Conservation (phyloP, 148 eudicot species). For the Selenicereus undatus region DNA sequence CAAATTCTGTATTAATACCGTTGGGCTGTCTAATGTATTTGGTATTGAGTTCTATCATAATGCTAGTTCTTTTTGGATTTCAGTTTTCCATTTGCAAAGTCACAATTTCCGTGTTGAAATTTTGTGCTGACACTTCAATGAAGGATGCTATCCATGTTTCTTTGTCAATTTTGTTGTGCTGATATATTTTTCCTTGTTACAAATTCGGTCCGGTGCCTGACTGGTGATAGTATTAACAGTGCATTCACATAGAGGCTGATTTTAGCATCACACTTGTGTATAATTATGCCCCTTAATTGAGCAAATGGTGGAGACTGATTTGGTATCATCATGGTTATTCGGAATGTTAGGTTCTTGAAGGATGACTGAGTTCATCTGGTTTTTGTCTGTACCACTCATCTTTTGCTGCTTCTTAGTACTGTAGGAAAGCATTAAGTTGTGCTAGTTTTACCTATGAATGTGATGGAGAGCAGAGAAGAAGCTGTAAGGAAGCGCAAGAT, state of each 20-base stretch:
- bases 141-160: not conserved
- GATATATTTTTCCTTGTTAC: not conserved
- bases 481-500: slow-evolving; percentile 52
- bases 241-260: not conserved
- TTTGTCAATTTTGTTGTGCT: not conserved
- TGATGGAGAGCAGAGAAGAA: slow-evolving; percentile 46
- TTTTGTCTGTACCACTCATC: too few relatives aligned
- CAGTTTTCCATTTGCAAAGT: not conserved
- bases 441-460: not conserved
- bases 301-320: not conserved
- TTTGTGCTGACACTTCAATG: not conserved
- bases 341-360: too few relatives aligned
- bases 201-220: not conserved
- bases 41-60: not conserved
- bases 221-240: not conserved
- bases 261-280: not conserved
- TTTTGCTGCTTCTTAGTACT: too few relatives aligned
- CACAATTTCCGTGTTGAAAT: not conserved
- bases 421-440: too few relatives aligned
- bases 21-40: not conserved
- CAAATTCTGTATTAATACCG: not conserved
- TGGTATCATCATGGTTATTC: too few relatives aligned
- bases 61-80: not conserved
- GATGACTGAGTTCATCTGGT: too few relatives aligned
- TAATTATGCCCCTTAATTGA: not conserved